Evolutionary conservation across 2,329 filamentous ascomycete genomes (phyloP).

Genomic region (Diplodia seriata): DNA sequence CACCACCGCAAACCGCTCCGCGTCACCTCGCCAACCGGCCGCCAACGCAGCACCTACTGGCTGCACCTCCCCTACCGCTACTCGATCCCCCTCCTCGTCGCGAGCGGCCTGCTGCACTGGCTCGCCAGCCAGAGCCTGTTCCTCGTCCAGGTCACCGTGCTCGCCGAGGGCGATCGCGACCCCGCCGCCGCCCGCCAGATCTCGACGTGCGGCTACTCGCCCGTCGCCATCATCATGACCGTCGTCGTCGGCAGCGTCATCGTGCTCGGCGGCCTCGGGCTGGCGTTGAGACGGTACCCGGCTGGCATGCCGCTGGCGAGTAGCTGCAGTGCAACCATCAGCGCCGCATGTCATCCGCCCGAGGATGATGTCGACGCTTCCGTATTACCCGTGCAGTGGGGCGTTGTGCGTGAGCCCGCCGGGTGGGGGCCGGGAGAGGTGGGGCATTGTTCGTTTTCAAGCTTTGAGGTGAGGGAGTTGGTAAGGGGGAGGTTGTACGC

Average conservation of each 20-base stretch:
- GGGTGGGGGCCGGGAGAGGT: constrained; percentile 15
- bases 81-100: constrained; percentile 45
- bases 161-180: background rate
- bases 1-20: constrained; percentile 45
- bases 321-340: constrained; percentile 44
- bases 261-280: constrained; percentile 32
- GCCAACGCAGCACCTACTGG: constrained; percentile 52
- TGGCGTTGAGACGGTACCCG: constrained; percentile 36
- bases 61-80: constrained; percentile 51
- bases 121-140: constrained; percentile 54
- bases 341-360: constrained; percentile 43
- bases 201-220: constrained; percentile 33
- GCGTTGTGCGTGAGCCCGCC: constrained; percentile 34
- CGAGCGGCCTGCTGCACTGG: constrained; percentile 51
- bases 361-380: constrained; percentile 35
- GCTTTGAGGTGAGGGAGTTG: constrained; percentile 35
- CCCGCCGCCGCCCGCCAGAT: background rate
- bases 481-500: constrained; percentile 35
- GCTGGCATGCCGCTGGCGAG: constrained; percentile 41
- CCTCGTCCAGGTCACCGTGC: constrained; percentile 43
- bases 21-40: constrained; percentile 46
- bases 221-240: constrained; percentile 34
- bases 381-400: constrained; percentile 41
- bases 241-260: constrained; percentile 33
- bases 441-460: constrained; percentile 37